These are phyloP conservation scores for Pleurozium schreberi DNA, from an alignment of 225 moss, liverwort and hornwort genomes.

Conservation along the genomic window DNA sequence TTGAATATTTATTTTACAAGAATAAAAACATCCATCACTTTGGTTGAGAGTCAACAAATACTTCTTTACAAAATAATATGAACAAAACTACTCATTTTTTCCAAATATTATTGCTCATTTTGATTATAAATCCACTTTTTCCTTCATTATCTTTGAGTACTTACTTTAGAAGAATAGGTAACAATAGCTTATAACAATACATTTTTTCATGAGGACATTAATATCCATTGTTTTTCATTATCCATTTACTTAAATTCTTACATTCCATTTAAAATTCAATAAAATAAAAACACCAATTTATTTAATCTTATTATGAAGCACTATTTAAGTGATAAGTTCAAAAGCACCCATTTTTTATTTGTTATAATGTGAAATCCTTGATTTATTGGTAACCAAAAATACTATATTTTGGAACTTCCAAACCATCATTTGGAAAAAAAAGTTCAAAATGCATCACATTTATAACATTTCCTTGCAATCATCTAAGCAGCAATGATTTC, in stretches of 20 bases:
- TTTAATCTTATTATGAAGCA: no score
- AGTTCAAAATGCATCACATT: background rate
- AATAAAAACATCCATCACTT: no score
- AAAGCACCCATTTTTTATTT: background rate
- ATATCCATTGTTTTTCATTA: no score
- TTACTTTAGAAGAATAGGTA: background rate
- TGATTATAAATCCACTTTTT: background rate
- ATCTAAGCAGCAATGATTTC: background rate
- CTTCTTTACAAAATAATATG: background rate
- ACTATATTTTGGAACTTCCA: background rate
- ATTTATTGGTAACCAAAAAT: background rate
- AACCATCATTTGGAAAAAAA: background rate
- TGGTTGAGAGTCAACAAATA: background rate
- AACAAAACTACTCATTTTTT: background rate
- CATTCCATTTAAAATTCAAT: no score
- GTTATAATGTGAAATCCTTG: background rate
- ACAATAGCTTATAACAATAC: no score
- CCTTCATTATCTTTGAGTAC: background rate
- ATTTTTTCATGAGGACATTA: no score
- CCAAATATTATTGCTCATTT: fast-evolving
- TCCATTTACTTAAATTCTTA: no score
- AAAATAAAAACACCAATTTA: no score
- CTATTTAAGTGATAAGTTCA: no score
- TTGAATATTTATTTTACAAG: background rate
- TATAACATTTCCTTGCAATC: background rate